Percentiles rank a stretch among this genome's conserved stretches.
These are phyloP conservation scores for Cryptococcus sp. DNA, from an alignment of 1,284 basidiomycete species.

Conservation along the genomic window DNA sequence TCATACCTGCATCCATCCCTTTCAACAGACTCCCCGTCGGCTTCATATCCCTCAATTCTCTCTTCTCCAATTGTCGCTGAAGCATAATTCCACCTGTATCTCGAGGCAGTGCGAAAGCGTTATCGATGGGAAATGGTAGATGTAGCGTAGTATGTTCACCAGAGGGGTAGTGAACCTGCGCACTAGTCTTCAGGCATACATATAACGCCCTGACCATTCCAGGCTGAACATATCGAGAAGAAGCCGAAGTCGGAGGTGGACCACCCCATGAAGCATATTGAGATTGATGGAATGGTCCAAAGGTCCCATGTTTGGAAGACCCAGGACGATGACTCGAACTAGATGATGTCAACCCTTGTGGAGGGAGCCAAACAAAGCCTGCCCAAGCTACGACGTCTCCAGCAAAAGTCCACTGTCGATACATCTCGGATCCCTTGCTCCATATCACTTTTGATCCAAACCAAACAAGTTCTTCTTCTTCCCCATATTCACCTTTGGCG, in stretches of 20 bases:
- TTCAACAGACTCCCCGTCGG: conserved; percentile 6
- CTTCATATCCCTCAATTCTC: conserved; percentile 16
- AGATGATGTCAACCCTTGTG: not conserved
- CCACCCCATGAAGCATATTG: conserved; percentile 27
- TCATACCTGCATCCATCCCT: conserved; percentile 23
- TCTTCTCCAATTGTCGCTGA: conserved; percentile 57
- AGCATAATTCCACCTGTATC: conserved; percentile 55
- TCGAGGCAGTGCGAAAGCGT: conserved; percentile 70
- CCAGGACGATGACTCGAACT: not conserved
- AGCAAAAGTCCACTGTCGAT: conserved; percentile 67
- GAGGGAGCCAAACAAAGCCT: conserved; percentile 63
- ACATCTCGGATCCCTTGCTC: conserved; percentile 64
- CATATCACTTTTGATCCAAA: conserved; percentile 62
- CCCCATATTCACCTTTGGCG: not conserved
- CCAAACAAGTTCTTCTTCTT: conserved; percentile 63
- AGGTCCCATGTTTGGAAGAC: conserved; percentile 16
- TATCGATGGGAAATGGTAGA: conserved; percentile 73
- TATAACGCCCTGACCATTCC: conserved; percentile 57
- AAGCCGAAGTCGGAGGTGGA: conserved; percentile 10
- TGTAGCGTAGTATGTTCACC: conserved; percentile 72
- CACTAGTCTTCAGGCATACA: conserved; percentile 70
- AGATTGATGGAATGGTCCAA: conserved; percentile 43
- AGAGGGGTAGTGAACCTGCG: conserved; percentile 66
- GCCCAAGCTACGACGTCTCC: conserved; percentile 69
- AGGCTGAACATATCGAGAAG: not conserved